Percentiles rank a stretch among this genome's conserved stretches.
phyloP scores from a whole-genome alignment of 1,284 basidiomycete genomes.

The Agaricales sp. region DNA sequence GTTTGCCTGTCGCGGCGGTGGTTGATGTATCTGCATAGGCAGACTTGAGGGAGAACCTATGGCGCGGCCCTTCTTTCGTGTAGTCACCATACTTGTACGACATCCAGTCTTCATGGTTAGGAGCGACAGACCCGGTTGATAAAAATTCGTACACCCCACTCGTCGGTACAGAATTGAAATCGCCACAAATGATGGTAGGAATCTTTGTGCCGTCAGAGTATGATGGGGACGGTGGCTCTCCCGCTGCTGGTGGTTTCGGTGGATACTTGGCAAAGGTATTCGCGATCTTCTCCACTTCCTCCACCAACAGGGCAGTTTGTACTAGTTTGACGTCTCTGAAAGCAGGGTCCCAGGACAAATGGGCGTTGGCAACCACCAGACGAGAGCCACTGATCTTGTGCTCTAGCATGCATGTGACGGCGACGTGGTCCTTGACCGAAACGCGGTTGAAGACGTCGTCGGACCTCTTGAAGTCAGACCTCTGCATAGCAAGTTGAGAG shows the following conservation, averaged over 20 bases:
- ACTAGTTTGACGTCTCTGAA: constrained; percentile 98
- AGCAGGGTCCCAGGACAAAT: constrained; percentile 90
- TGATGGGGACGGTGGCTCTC: constrained; percentile 41
- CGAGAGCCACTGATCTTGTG: constrained; percentile 81
- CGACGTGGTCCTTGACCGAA: constrained; percentile 92
- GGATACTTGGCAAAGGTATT: constrained; percentile 81
- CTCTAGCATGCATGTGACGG: constrained; percentile 83
- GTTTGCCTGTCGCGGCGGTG: constrained; percentile 13
- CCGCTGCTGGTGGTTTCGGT: constrained; percentile 36
- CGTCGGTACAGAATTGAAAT: constrained; percentile 86
- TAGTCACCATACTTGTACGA: constrained; percentile 86
- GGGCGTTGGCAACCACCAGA: constrained; percentile 84
- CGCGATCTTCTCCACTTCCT: constrained; percentile 88
- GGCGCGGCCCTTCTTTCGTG: constrained; percentile 82
- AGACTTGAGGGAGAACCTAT: constrained; percentile 75
- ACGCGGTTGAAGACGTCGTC: constrained; percentile 99
- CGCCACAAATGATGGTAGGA: constrained; percentile 85
- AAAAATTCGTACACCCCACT: constrained; percentile 94
- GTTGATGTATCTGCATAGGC: constrained; percentile 47
- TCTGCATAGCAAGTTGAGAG: constrained; percentile 87
- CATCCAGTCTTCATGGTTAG: constrained; percentile 90
- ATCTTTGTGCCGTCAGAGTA: constrained; percentile 85
- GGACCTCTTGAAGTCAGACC: constrained; percentile 94
- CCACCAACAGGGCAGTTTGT: constrained; percentile 86
- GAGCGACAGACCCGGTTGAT: constrained; percentile 57